Percentiles rank a stretch among this genome's conserved stretches.
Evolutionary conservation across 345 rosid species (phyloP).

Genomic region (Populus ilicifolia): DNA sequence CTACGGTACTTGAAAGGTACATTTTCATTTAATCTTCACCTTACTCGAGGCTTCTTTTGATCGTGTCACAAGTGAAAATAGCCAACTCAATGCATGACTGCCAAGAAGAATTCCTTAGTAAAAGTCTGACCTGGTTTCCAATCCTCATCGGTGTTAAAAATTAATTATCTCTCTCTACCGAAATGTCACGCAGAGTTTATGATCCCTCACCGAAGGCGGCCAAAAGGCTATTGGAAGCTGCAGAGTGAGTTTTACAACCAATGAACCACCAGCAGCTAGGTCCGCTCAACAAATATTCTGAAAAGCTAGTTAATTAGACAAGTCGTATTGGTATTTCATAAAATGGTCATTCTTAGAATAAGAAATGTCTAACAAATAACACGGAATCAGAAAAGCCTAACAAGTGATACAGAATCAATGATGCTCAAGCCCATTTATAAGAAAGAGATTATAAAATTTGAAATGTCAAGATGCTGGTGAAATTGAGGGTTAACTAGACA

Average conservation of each 20-base stretch:
- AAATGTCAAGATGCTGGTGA: too few species aligned
- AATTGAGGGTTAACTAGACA: too few species aligned
- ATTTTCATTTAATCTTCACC: too few species aligned
- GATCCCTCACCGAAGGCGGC: not conserved
- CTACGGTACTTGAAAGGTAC: too few species aligned
- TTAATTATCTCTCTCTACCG: not conserved
- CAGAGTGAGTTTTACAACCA: not conserved
- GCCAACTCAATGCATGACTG: not conserved
- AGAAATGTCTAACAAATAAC: not conserved
- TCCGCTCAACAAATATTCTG: not conserved
- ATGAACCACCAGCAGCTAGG: not conserved
- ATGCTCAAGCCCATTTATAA: not conserved
- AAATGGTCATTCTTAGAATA: not conserved
- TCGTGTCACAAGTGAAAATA: too few species aligned
- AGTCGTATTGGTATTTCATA: not conserved
- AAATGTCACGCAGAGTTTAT: not conserved
- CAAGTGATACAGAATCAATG: not conserved
- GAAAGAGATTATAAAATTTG: too few species aligned
- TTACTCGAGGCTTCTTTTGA: too few species aligned
- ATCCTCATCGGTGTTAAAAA: not conserved
- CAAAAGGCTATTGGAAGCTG: not conserved
- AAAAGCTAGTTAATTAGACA: not conserved
- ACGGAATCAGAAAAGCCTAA: not conserved
- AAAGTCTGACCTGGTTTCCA: not conserved
- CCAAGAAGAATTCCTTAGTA: not conserved